These are phyloP conservation scores for Talaromyces marneffei DNA, from an alignment of 2,329 filamentous ascomycete species.

Conservation along the genomic window DNA sequence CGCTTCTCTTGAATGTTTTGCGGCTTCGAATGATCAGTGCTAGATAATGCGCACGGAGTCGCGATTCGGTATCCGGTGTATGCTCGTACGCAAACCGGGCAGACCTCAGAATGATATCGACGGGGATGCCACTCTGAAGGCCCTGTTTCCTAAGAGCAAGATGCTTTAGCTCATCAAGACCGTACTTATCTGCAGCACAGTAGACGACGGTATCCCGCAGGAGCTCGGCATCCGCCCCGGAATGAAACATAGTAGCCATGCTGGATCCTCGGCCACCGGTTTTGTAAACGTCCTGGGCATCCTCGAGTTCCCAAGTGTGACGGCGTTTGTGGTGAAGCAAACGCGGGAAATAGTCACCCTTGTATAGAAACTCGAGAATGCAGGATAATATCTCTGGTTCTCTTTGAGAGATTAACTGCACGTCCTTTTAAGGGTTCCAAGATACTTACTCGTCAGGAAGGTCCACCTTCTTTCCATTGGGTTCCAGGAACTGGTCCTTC, in stretches of 20 bases:
- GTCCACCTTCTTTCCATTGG: constrained; percentile 67
- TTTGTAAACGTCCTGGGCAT: constrained; percentile 52
- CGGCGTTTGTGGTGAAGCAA: constrained; percentile 79
- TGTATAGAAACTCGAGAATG: constrained; percentile 94
- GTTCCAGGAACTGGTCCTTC: constrained; percentile 66
- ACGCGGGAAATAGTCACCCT: constrained; percentile 90
- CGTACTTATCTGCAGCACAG: constrained; percentile 85
- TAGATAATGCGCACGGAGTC: constrained; percentile 92
- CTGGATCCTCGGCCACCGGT: constrained; percentile 56
- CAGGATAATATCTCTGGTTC: constrained; percentile 91
- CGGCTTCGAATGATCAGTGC: constrained; percentile 95
- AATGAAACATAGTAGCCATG: constrained; percentile 72
- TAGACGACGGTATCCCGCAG: constrained; percentile 92
- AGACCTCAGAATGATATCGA: constrained; percentile 82
- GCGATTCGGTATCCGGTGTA: constrained; percentile 87
- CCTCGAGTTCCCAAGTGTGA: constrained; percentile 86
- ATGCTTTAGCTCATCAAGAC: constrained; percentile 84
- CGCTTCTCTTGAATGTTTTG: constrained; percentile 95
- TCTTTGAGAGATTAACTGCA: constrained; percentile 48
- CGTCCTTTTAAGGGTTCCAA: not conserved
- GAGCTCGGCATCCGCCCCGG: constrained; percentile 67
- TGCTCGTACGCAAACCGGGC: constrained; percentile 94
- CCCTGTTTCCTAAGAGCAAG: constrained; percentile 92
- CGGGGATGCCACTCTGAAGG: constrained; percentile 84
- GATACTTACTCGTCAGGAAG: constrained; percentile 55